Evolutionary conservation across 1,284 basidiomycete genomes (phyloP), one percentile per base, ranked within the genome.

Genomic region (Malassezia globosa): DNA sequence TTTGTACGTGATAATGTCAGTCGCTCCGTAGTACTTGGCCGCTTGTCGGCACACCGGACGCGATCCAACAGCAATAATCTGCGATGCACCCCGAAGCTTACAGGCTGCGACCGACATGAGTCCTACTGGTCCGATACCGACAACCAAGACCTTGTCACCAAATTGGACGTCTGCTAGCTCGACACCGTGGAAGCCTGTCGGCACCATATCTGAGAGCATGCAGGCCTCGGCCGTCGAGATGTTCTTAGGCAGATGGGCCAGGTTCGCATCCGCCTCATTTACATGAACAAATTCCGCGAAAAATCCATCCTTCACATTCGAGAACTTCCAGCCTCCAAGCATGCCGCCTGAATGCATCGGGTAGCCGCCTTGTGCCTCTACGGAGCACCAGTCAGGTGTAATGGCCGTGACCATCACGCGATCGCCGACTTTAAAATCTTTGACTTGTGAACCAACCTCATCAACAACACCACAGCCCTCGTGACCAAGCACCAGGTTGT

Each of bases 401-500:
- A 41, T 27, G 31, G 25, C 26, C 24, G 39, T 27, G 18, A 41
- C 31, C 14, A 41, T 41, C 39, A 65, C 63, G 24, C 59, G 56
- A 36, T 60, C 63, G 27, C 62, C 62, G 40, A 45, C 51, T 36
- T 61, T 61, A 51, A 65, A 58, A 48, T 53, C 29, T 21, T 39
- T 54, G 19, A 64, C 62, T 0, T 51, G 42, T 11, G 54, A 18
- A 6, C 63, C 63, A 31, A 66, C 56, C 11, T 56, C 48, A 21
- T 58, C 55, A 38, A 66, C 59, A 51, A 66, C 40, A 27, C 64
- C 62, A 22, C 64, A 60, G 26, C 61, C 61, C 42, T 66, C 63
- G 56, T 66, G 63, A 34, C 63, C 63, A 37, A 37, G 36, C 10
- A 57, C 62, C 56, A 63, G 63, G 51, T 59, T 52, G 35, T n/a